Evolutionary conservation across 208 protist species (phyloP).

Genomic region (Leishmania martiniquensis): DNA sequence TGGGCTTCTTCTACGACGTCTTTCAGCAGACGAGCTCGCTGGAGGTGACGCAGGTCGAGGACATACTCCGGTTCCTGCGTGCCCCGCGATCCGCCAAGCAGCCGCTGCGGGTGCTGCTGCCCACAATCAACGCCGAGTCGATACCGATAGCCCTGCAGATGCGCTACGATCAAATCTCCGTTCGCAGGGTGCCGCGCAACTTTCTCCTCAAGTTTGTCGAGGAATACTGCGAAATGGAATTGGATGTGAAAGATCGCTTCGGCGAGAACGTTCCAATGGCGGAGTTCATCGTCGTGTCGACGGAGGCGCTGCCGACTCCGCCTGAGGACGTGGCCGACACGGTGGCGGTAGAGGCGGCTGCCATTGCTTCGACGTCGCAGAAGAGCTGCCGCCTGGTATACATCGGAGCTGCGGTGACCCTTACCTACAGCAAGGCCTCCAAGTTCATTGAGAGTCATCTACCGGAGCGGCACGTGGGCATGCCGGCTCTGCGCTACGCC

Average conservation of each 20-base stretch:
- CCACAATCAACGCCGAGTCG: slow-evolving; percentile 47
- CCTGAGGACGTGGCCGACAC: slow-evolving; percentile 16
- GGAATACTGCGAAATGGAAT: slow-evolving; percentile 66
- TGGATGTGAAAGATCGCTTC: slow-evolving; percentile 60
- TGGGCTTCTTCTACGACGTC: slow-evolving; percentile 73
- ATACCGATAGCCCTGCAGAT: slow-evolving; percentile 62
- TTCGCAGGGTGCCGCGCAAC: slow-evolving; percentile 54
- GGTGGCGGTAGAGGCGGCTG: not conserved
- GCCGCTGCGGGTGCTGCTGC: slow-evolving; percentile 50
- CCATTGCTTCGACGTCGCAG: slow-evolving; percentile 16
- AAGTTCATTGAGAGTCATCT: slow-evolving; percentile 57
- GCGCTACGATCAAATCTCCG: slow-evolving; percentile 43
- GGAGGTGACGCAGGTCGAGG: slow-evolving; percentile 28
- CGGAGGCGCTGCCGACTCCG: slow-evolving; percentile 35
- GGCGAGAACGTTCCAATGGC: slow-evolving; percentile 61
- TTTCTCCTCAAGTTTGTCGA: slow-evolving; percentile 62
- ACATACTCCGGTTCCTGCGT: slow-evolving; percentile 57
- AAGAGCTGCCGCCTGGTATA: slow-evolving; percentile 63
- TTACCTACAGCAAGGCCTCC: slow-evolving; percentile 66
- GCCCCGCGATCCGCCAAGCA: slow-evolving; percentile 35
- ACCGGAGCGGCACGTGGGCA: slow-evolving; percentile 46
- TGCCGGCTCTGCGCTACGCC: slow-evolving; percentile 42
- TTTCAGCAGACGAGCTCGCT: slow-evolving; percentile 37
- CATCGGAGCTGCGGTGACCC: slow-evolving; percentile 58
- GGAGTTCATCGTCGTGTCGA: slow-evolving; percentile 77